Base-by-base conservation (phyloP, 1,284 basidiomycete species). In the Tilletia setariae region DNA sequence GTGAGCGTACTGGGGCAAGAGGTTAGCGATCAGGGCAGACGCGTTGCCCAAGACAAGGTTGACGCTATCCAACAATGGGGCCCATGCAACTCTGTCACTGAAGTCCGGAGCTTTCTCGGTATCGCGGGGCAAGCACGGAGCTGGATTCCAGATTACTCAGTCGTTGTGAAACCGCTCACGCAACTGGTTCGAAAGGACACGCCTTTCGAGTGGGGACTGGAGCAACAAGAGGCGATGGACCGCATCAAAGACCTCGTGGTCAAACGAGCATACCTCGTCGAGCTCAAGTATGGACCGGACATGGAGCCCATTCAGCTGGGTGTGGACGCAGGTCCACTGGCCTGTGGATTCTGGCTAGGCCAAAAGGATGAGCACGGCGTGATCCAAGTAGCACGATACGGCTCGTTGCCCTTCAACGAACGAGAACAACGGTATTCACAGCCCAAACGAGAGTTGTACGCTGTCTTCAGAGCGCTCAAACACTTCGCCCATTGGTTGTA, bases 181-280 rank as follows among this genome's bases (percentile, higher is more conserved):
- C 47, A 49, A 23, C 47, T 49, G 7, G 25, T 23, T 4, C 4
- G 47, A 4, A 49, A 49, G 47, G 47, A 19, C 4, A 23, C 16
- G 6, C 4, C 6, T 23, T 49, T 49, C 19, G 6, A 8, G 6
- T 49, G 47, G 47, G 47, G 47, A n/a, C 47, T 23, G 8, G 47
- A 49, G 25, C 47, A 49, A 49, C 47, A 49, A 49, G 47, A 16
- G 47, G 47, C 47, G 47, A 49, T 49, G 47, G 47, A 49, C 47
- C 7, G 4, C 4, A 19, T 49, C 47, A 49, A 49, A n/a, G 6
- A 19, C 8, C 7, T 49, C 16, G 4, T 49, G 6, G 47, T 23
- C 6, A 6, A 49, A 23, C 4, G 47, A 19, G 25, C 47, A 49
- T 49, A 19, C 47, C 19, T 49, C 8, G 47, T 49, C 16, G 47